A percentile compares a stretch with the other conserved stretches of the same genome.
Evolutionary conservation across 208 protist species (phyloP).

Genomic region (Trichomonas gallinae): DNA sequence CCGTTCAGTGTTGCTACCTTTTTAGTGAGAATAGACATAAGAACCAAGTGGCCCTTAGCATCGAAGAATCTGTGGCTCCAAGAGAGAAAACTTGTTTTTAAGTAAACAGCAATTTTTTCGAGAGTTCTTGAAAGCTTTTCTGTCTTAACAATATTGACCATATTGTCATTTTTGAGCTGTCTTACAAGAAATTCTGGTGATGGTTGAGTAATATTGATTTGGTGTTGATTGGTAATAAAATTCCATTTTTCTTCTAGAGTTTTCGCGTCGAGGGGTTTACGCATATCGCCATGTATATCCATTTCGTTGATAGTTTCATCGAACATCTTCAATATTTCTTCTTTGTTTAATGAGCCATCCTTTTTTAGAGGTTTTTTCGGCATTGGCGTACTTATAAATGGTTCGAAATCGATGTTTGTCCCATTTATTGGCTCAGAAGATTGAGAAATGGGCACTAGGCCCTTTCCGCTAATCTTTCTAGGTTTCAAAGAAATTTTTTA

Average conservation of each 20-base stretch:
- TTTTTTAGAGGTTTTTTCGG: neutral
- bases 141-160: neutral
- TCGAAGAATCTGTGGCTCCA: neutral
- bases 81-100: neutral
- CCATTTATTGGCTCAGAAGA: too few relatives aligned
- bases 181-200: neutral
- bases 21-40: neutral
- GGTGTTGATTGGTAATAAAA: neutral
- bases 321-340: neutral
- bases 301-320: neutral
- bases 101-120: neutral
- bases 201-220: neutral
- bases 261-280: neutral
- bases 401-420: neutral
- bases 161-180: neutral
- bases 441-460: too few relatives aligned
- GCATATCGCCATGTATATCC: neutral
- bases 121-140: neutral
- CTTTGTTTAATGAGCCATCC: neutral
- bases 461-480: too few relatives aligned
- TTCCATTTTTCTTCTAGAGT: neutral
- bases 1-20: neutral
- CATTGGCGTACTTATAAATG: neutral
- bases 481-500: too few relatives aligned
- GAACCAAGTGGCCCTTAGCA: neutral